These are phyloP conservation scores for Pseudocercospora vitis DNA, from an alignment of 2,329 filamentous ascomycete genomes.

Conservation along the genomic window DNA sequence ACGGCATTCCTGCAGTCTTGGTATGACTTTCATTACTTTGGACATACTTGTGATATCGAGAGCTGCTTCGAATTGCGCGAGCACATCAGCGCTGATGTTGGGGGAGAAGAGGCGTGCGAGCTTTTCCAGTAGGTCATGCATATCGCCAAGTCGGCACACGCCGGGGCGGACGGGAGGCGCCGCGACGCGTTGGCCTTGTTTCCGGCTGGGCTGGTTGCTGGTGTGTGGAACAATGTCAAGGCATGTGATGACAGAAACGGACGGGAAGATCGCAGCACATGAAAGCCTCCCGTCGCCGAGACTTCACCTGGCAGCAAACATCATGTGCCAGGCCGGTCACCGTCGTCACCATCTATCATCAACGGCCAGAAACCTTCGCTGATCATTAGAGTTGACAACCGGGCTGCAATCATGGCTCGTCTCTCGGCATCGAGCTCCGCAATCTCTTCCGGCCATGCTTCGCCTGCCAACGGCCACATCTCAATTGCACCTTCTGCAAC, in stretches of 20 bases:
- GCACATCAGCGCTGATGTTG: not conserved
- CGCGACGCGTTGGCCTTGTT: too few relatives aligned
- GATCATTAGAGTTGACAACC: not conserved
- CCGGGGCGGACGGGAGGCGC: too few relatives aligned
- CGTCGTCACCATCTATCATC: too few relatives aligned
- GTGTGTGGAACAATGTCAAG: not conserved
- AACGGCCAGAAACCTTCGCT: not conserved
- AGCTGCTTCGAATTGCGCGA: not conserved
- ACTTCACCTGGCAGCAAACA: not conserved
- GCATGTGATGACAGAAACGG: conserved; percentile 10
- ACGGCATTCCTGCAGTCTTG: conserved; percentile 32
- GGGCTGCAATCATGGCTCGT: conserved; percentile 27
- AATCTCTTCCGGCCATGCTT: conserved; percentile 8
- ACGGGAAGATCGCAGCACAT: conserved; percentile 14
- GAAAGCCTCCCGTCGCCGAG: conserved; percentile 8
- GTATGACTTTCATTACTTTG: not conserved
- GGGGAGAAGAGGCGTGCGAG: too few relatives aligned
- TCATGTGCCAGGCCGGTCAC: too few relatives aligned
- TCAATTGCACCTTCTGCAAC: conserved; percentile 7
- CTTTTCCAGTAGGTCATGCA: not conserved
- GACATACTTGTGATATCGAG: conserved; percentile 12
- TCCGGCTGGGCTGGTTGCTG: too few relatives aligned
- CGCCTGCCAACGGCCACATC: conserved; percentile 15
- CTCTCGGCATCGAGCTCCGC: conserved; percentile 29
- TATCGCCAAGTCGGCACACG: not conserved